These are phyloP conservation scores for Whalleya microplaca DNA, from an alignment of 2,329 filamentous ascomycete genomes.

Conservation along the genomic window DNA sequence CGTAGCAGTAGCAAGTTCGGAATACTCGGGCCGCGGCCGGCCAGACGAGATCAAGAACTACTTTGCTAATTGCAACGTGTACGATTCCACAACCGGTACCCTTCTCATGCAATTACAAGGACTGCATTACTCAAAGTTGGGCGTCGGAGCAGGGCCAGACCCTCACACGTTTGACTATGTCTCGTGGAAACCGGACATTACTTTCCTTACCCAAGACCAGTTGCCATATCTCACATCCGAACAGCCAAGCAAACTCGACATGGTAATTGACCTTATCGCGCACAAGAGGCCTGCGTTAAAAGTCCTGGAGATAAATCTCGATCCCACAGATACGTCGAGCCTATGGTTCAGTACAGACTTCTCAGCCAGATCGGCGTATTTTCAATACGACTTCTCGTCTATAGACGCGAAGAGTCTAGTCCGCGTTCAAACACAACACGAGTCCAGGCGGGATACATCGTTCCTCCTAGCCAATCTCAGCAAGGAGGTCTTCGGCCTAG, in stretches of 20 bases:
- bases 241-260: constrained; percentile 2
- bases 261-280: constrained; percentile 37
- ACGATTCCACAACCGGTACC: constrained; percentile 24
- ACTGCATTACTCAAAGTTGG: constrained; percentile 24
- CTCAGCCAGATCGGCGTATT: constrained; percentile 6
- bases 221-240: background rate
- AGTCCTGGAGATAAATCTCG: constrained; percentile 40
- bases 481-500: background rate
- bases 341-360: constrained; percentile 32
- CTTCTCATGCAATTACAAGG: constrained; percentile 27
- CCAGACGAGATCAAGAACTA: constrained; percentile 16
- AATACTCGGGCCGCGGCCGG: constrained; percentile 20
- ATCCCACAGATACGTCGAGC: constrained; percentile 24
- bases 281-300: constrained; percentile 40
- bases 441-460: constrained; percentile 1
- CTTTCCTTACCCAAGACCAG: constrained; percentile 19
- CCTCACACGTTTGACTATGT: constrained; percentile 27
- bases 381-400: constrained; percentile 11
- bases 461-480: constrained; percentile 4
- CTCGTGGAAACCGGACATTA: constrained; percentile 31
- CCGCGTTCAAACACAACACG: constrained; percentile 1
- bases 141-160: constrained; percentile 25
- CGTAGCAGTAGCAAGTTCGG: too few species aligned
- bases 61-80: constrained; percentile 5
- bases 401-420: constrained; percentile 7